Evolutionary conservation across 805 yeast genomes (phyloP), one percentile per base, ranked within the genome.

Genomic region (Schwanniomyces yamadae): DNA sequence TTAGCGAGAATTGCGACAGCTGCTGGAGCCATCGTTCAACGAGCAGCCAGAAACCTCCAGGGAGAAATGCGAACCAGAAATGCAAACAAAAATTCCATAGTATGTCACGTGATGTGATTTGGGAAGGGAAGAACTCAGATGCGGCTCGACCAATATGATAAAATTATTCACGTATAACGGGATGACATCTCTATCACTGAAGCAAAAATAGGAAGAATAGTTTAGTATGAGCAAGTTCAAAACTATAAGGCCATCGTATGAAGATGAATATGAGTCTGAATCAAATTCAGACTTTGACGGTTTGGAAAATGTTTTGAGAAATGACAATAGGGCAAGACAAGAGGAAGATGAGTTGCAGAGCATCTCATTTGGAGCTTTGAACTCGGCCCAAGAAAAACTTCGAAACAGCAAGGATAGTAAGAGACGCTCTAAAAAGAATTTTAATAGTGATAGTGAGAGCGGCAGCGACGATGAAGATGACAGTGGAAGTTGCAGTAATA

Each of bases 311-410:
- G n/a, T 14, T 10, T 15, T 16, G 7, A 17, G 27, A 14, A 28
- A 13, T 6, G 16, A 15, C 11, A 25, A 33, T 15, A 19, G 28
- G 10, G 37, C 35, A 6, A 33, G 41, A 4, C 39, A 32, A 4
- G 40, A 37, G 12, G 75, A 72, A 34, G 80, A 70, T 41, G 84
- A 75, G 36, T 42, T 76, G 39, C 61, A 65, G 7, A 66, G 74
- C 4, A 45, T 80, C n/a, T 79, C 87, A 6, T 81, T 82, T 63
- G 86, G 82, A 1, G 73, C 84, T 4, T 58, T 82, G 40, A 77
- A 75, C 49, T 57, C 70, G 6, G 86, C 87, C 3, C 84, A 80
- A 48, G 69, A 61, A 32, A 65, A 75, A 47, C 53, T 75, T 28
- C 61, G n/a, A 10, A 23, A 33, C 25, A 31, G 35, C 37, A 24